Evolutionary conservation across 192 early-diverging fungal species (phyloP).

Genomic region (Hyaloraphidium curvatum): DNA sequence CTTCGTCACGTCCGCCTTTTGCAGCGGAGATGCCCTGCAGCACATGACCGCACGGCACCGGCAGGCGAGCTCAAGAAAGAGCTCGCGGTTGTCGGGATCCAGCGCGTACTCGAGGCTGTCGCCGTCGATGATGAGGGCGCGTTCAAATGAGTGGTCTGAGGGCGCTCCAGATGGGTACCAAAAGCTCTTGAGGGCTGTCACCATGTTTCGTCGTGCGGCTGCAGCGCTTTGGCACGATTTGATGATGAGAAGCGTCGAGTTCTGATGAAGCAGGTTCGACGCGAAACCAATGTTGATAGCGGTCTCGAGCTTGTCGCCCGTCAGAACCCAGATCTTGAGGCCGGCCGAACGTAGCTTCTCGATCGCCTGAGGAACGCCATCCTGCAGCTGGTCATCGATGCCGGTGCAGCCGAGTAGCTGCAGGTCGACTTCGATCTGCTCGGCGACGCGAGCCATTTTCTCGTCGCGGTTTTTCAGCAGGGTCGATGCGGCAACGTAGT

Average conservation of each 20-base stretch:
- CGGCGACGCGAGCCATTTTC: slow-evolving; percentile 45
- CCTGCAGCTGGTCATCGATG: slow-evolving; percentile 93
- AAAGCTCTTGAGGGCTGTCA: slow-evolving; percentile 32
- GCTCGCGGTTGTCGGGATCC: slow-evolving; percentile 32
- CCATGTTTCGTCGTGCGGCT: slow-evolving; percentile 31
- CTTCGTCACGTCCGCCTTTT: slow-evolving; percentile 88
- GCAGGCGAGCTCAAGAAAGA: slow-evolving; percentile 33
- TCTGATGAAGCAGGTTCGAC: slow-evolving; percentile 24
- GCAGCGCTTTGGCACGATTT: slow-evolving; percentile 15
- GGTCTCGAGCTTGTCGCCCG: slow-evolving; percentile 95
- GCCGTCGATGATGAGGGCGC: slow-evolving; percentile 35
- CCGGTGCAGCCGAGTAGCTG: slow-evolving; percentile 80
- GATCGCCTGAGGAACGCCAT: slow-evolving; percentile 84
- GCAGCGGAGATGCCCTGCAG: slow-evolving; percentile 78
- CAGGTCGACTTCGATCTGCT: slow-evolving; percentile 63
- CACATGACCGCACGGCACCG: slow-evolving; percentile 62
- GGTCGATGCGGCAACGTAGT: slow-evolving; percentile 51
- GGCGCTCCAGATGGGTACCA: slow-evolving; percentile 24
- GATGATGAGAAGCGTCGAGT: slow-evolving; percentile 34
- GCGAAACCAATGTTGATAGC: slow-evolving; percentile 96
- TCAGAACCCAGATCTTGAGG: slow-evolving; percentile 94
- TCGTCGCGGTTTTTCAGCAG: slow-evolving; percentile 51
- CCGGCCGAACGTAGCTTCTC: slow-evolving; percentile 60
- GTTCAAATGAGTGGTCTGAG: neutral
- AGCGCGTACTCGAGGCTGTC: slow-evolving; percentile 41